Conservation (phyloP, 1,284 basidiomycete genomes). For the Tremellales sp. region DNA sequence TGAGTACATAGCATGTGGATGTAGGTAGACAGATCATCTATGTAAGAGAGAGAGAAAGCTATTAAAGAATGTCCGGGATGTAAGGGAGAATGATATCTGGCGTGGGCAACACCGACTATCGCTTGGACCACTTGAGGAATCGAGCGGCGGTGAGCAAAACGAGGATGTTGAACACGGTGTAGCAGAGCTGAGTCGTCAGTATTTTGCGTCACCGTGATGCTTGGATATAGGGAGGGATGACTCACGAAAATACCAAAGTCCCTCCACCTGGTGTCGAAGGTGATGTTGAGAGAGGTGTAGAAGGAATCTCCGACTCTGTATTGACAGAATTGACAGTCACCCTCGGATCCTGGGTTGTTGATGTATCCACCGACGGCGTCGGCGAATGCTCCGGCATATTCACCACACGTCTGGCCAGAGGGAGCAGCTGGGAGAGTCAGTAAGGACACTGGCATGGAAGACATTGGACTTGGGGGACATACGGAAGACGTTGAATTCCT, state of each 20-base stretch:
- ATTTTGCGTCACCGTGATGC: not conserved
- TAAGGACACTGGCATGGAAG: not conserved
- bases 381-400: constrained; percentile 69
- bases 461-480: constrained; percentile 7
- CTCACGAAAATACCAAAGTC: constrained; percentile 68
- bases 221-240: constrained; percentile 19
- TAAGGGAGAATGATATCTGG: too few relatives aligned
- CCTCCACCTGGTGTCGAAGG: constrained; percentile 63
- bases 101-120: too few relatives aligned
- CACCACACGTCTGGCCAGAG: constrained; percentile 64
- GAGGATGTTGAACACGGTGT: constrained; percentile 64
- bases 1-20: too few relatives aligned
- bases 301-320: constrained; percentile 34
- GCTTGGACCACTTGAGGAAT: constrained; percentile 53
- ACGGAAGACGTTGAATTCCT: constrained; percentile 65
- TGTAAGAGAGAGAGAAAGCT: too few relatives aligned
- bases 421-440: constrained; percentile 60
- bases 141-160: constrained; percentile 69
- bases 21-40: too few relatives aligned
- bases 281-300: constrained; percentile 58
- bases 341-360: constrained; percentile 56
- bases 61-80: too few relatives aligned
- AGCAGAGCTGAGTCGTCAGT: constrained; percentile 12
- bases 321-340: constrained; percentile 47
- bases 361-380: constrained; percentile 68